phyloP scores from a whole-genome alignment of 768 basidiomycete genomes.

The Boletus vinaceobasis region DNA sequence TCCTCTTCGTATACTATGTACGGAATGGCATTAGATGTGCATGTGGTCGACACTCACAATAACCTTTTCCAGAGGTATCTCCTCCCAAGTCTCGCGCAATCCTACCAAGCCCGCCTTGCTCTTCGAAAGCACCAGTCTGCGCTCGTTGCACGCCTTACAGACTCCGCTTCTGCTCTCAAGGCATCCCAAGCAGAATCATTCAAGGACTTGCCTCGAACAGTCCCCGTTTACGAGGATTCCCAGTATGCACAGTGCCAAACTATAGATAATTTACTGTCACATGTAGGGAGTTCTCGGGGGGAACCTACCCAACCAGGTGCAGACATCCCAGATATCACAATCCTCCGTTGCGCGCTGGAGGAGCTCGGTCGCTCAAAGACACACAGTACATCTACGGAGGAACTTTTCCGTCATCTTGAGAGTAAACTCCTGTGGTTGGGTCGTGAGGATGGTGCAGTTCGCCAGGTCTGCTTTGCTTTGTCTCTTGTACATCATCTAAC shows the following conservation, averaged over 20 bases:
- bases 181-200: conserved; percentile 53
- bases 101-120: conserved; percentile 58
- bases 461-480: conserved; percentile 46
- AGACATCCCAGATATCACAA: conserved; percentile 47
- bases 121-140: conserved; percentile 57
- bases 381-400: conserved; percentile 50
- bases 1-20: conserved; percentile 67
- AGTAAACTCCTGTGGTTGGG: conserved; percentile 56
- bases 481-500: background rate
- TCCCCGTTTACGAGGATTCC: conserved; percentile 46
- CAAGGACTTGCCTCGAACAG: conserved; percentile 53
- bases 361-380: conserved; percentile 41
- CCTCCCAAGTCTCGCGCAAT: conserved; percentile 60
- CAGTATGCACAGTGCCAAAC: conserved; percentile 44
- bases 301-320: conserved; percentile 12
- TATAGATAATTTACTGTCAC: conserved; percentile 38
- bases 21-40: conserved; percentile 17
- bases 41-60: conserved; percentile 5
- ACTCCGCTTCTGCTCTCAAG: conserved; percentile 54
- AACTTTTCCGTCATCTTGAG: conserved; percentile 58
- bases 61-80: conserved; percentile 54
- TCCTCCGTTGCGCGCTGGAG: conserved; percentile 61
- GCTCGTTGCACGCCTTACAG: conserved; percentile 52
- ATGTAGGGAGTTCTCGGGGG: conserved; percentile 4
- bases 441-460: conserved; percentile 46